Evolutionary conservation across 2,329 filamentous ascomycete species (phyloP).

Genomic region (Venturia nashicola): DNA sequence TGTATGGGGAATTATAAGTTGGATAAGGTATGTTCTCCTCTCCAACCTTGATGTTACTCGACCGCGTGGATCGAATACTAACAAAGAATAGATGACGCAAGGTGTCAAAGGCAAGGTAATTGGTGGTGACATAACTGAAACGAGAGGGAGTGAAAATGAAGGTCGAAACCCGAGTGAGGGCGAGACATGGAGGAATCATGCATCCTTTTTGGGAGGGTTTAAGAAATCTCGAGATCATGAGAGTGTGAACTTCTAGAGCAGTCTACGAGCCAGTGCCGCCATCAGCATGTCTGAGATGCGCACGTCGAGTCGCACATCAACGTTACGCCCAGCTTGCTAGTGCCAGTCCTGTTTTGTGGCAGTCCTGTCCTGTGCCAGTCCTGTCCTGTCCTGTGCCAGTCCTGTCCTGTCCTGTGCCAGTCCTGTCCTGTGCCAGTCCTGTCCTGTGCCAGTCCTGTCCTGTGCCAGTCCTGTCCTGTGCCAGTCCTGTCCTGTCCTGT

Average conservation of each 20-base stretch:
- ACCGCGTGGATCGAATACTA: background rate
- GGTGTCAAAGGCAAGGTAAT: conserved; percentile 1
- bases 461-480: too few species aligned
- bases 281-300: background rate
- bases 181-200: background rate
- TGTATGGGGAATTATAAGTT: conserved; percentile 47
- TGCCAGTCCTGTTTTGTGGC: too few species aligned
- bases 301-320: background rate
- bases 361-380: too few species aligned
- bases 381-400: too few species aligned
- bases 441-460: too few species aligned
- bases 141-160: background rate
- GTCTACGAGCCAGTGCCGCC: background rate
- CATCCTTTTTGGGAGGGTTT: background rate
- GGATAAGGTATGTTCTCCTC: conserved; percentile 27
- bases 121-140: background rate
- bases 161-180: background rate
- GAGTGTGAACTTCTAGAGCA: background rate
- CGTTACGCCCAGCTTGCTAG: too few species aligned
- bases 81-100: background rate
- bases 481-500: too few species aligned
- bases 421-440: too few species aligned
- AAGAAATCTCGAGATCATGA: background rate
- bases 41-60: background rate
- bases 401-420: too few species aligned